Evolutionary conservation across 2,329 filamentous ascomycete genomes (phyloP), one percentile per base, ranked within the genome.

Genomic region (Trichoderma atroviride): DNA sequence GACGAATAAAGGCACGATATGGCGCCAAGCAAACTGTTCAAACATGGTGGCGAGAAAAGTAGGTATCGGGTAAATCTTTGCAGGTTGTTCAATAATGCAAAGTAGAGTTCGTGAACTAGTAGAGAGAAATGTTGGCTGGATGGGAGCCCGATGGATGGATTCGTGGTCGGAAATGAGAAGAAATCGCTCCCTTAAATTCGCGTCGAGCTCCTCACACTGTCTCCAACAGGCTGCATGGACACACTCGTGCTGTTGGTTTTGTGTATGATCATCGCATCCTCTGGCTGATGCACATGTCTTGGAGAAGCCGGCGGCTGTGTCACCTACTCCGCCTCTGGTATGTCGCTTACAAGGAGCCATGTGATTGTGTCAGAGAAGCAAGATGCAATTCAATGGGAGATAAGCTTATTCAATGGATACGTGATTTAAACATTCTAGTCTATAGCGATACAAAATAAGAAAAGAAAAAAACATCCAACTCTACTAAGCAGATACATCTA

Each of bases 1-100:
- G n/a, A 66, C 35, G 52, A 58, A 50, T 5, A 71, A 58, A 16
- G 67, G 68, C 61, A 58, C 37, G 29, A 71, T 68, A 22, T 71
- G 70, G 24, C 68, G 47, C 37, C 43, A 22, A n/a, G 37, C 50
- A 37, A 71, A 71, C 10, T 70, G 58, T 5, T 58, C 56, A 24
- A 70, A 57, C 69, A 70, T 70, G 35, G 10, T 66, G 2, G 29
- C 43, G 40, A 35, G 22, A 16, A 43, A 16, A 64, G 10, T 29
- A 14, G 31, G 10, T 40, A 9, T 22, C 22, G n/a, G 27, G 31
- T 37, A 29, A 6, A 24, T 56, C 9, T 13, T 24, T 19, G 5
- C 4, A 13, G 27, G n/a, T 22, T 11, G 1, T 27, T 33, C 35
- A 7, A 19, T 16, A 19, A n/a, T n/a, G 3, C 16, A 7, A 43